phyloP scores from a whole-genome alignment of 495 filamentous ascomycete species.

The Tuber calosporum region DNA sequence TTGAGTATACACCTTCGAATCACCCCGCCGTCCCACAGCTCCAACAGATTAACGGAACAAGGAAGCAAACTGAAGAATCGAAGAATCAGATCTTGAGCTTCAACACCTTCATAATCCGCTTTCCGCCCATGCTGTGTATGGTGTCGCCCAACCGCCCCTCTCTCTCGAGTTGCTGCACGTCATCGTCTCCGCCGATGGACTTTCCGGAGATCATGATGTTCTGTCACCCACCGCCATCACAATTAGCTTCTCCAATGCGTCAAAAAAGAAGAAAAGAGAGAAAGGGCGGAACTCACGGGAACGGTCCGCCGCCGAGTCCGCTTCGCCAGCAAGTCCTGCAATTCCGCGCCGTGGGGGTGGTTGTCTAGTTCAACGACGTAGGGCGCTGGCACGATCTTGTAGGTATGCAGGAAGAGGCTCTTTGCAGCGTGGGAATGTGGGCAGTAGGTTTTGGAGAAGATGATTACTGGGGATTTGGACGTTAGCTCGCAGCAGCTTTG shows the following conservation, averaged over 20 bases:
- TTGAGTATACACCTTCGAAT: not conserved
- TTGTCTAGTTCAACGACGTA: constrained; percentile 86
- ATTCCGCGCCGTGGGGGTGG: constrained; percentile 60
- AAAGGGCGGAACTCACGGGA: constrained; percentile 45
- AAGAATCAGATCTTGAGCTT: constrained; percentile 18
- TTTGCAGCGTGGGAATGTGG: constrained; percentile 78
- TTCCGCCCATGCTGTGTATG: constrained; percentile 65
- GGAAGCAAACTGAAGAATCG: not conserved
- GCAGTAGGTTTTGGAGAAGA: constrained; percentile 94
- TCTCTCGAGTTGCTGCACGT: constrained; percentile 64
- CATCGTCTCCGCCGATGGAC: constrained; percentile 86
- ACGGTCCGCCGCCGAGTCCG: constrained; percentile 78
- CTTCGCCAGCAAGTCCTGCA: constrained; percentile 62
- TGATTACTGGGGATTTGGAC: constrained; percentile 57
- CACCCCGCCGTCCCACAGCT: not conserved
- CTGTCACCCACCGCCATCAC: not conserved
- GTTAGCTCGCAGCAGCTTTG: not conserved
- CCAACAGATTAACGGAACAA: not conserved
- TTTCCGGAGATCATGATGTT: constrained; percentile 82
- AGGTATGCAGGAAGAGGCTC: constrained; percentile 67
- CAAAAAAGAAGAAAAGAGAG: not conserved
- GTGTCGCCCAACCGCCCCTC: constrained; percentile 63
- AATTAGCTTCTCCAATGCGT: not conserved
- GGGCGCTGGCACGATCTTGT: constrained; percentile 71
- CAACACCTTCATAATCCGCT: constrained; percentile 46